Evolutionary conservation across 805 yeast genomes (phyloP), one percentile per base, ranked within the genome.

Genomic region (Vanderwaltozyma yarrowii): DNA sequence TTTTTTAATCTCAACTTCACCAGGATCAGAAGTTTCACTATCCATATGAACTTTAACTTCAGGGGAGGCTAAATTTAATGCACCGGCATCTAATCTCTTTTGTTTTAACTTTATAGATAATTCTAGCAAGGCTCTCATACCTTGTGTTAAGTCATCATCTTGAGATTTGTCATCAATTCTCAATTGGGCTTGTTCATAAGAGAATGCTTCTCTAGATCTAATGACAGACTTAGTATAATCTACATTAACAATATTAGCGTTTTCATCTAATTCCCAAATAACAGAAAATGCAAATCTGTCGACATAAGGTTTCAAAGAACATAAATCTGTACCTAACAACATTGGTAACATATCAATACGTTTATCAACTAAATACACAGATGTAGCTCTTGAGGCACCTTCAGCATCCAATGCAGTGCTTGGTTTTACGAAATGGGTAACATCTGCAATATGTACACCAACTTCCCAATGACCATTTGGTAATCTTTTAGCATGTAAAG

Each of bases 391-490:
- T 1, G 94, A 73, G 0, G 97, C 95, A 61, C 96, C 99, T 64
- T 92, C 99, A 32, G 76, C 80, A 58, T 92, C 98, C 42, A 92
- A 69, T 0, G 97, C 79, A 3, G 96, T 86, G 45, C 79, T 81
- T 0, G 98, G 80, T 61, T 87, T 86, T 33, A 92, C 98, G 55
- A 92, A 92, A 64, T 92, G 95, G 1, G 97, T 85, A 23, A 92
- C 99, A 64, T 92, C 99, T 9, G 99, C 99, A 66, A 92, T 92
- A 56, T 92, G 99, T 23, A 92, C 99, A 54, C 99, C 99, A 40
- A 92, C 95, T 59, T 92, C 95, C 67, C 74, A 87, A 57, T 89
- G 85, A 0, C 98, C 98, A 58, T 92, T 92, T 2, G 95, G 87
- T 35, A 92, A 69, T 38, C 58, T 57, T 45, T 72, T 66, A 0